Percentiles rank a stretch among this genome's conserved stretches.
These are phyloP conservation scores for Fraxinus baroniana DNA, from an alignment of 305 asterid species.

Conservation along the genomic window DNA sequence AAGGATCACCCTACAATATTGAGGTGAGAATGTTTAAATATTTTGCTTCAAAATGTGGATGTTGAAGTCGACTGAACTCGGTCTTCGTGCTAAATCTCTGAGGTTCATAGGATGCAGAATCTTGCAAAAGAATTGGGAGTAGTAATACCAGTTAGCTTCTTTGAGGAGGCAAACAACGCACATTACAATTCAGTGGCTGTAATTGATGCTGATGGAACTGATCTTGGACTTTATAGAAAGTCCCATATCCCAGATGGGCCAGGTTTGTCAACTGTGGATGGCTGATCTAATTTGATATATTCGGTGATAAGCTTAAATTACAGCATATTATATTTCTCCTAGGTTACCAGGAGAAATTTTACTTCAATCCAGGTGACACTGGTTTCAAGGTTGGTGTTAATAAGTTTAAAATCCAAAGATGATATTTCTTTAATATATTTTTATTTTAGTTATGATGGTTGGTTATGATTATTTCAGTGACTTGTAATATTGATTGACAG, in stretches of 20 bases:
- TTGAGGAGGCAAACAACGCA: constrained; percentile 95
- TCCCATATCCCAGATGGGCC: constrained; percentile 99
- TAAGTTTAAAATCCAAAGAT: background rate
- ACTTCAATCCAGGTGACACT: constrained; percentile 97
- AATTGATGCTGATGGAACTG: constrained; percentile 95
- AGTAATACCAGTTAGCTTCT: constrained; percentile 92
- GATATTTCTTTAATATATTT: constrained; percentile 6
- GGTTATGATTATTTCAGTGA: constrained; percentile 23
- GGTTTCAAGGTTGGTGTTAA: constrained; percentile 78
- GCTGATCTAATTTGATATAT: constrained; percentile 11
- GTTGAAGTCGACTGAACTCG: background rate
- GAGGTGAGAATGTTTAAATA: constrained; percentile 43
- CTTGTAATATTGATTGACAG: constrained; percentile 45
- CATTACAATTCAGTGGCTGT: constrained; percentile 88
- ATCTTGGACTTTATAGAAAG: constrained; percentile 89
- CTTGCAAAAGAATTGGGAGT: constrained; percentile 93
- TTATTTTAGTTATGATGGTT: constrained; percentile 10
- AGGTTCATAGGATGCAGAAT: constrained; percentile 70
- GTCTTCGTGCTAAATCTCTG: constrained; percentile 12
- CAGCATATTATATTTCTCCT: constrained; percentile 27
- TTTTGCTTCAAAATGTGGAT: constrained; percentile 16
- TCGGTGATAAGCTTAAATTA: constrained; percentile 1
- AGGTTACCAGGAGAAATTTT: constrained; percentile 98
- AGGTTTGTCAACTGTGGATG: constrained; percentile 44
- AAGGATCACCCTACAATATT: constrained; percentile 77